These are phyloP conservation scores for Trichoderma asperellum DNA, from an alignment of 2,329 filamentous ascomycete genomes.

Conservation along the genomic window DNA sequence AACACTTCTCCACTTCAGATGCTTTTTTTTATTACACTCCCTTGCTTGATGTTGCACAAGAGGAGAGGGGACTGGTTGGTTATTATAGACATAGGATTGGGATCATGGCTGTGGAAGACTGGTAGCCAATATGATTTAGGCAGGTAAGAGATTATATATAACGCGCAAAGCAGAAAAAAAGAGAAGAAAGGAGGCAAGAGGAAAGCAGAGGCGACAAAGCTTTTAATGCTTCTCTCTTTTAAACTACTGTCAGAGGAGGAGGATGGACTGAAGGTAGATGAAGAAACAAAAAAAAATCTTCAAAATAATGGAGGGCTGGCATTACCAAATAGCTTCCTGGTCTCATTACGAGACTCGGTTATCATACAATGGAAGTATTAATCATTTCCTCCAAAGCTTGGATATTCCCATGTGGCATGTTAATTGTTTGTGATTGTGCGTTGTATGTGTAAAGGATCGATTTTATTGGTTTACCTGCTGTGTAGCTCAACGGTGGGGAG, in stretches of 20 bases:
- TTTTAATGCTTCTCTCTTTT: not conserved
- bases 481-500: not conserved
- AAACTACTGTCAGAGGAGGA: not conserved
- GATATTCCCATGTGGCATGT: not conserved
- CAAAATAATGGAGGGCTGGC: slow-evolving; percentile 18
- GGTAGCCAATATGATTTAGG: slow-evolving; percentile 13
- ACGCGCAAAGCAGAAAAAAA: slow-evolving; percentile 18
- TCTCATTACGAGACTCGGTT: slow-evolving; percentile 1
- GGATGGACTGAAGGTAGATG: not conserved
- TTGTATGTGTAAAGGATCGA: not conserved
- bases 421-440: not conserved
- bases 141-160: slow-evolving; percentile 23
- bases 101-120: slow-evolving; percentile 2
- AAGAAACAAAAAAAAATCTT: slow-evolving; percentile 4
- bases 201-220: slow-evolving; percentile 1
- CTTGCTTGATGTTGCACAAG: slow-evolving; percentile 18
- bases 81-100: slow-evolving; percentile 24
- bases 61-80: slow-evolving; percentile 11
- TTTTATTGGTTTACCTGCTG: not conserved
- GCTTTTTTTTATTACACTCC: slow-evolving; percentile 16
- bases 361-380: slow-evolving; percentile 20
- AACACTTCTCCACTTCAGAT: slow-evolving; percentile 37
- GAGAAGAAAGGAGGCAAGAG: not conserved
- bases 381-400: not conserved
- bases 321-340: slow-evolving; percentile 18